Conservation (phyloP, 352 stramenopile genomes). For the Pythium rishiriense region DNA sequence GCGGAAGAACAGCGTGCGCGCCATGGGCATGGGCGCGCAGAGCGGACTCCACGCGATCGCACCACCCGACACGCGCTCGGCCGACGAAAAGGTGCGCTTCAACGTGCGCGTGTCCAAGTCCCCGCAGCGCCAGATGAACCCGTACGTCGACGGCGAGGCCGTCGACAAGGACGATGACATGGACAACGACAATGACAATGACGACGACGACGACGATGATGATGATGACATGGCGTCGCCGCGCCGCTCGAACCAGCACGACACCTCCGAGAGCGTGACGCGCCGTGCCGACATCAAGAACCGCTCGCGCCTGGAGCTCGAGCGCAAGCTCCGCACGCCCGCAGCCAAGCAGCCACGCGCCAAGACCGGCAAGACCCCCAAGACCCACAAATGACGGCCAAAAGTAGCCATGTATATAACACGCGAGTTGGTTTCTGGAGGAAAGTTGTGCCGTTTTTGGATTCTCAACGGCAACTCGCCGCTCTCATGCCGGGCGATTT, state of each 20-base stretch:
- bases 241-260: conserved; percentile 12
- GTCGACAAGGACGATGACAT: conserved; percentile 36
- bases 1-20: conserved; percentile 75
- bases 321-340: conserved; percentile 48
- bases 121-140: conserved; percentile 58
- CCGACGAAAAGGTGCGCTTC: conserved; percentile 68
- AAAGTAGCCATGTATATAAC: not conserved
- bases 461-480: not conserved
- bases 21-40: conserved; percentile 37
- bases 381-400: not conserved
- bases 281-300: conserved; percentile 70
- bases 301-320: conserved; percentile 52
- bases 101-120: conserved; percentile 69
- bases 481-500: not conserved
- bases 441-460: too few relatives aligned
- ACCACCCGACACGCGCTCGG: conserved; percentile 41
- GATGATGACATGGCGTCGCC: conserved; percentile 22
- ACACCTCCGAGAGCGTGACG: conserved; percentile 35
- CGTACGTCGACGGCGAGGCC: conserved; percentile 44
- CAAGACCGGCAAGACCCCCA: conserved; percentile 25
- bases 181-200: conserved; percentile 13
- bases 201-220: conserved; percentile 24
- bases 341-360: conserved; percentile 29
- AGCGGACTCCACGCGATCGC: conserved; percentile 34
- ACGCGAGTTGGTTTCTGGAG: not conserved